phyloP scores from a whole-genome alignment of 768 basidiomycete species.

The Naganishia vishniacii region DNA sequence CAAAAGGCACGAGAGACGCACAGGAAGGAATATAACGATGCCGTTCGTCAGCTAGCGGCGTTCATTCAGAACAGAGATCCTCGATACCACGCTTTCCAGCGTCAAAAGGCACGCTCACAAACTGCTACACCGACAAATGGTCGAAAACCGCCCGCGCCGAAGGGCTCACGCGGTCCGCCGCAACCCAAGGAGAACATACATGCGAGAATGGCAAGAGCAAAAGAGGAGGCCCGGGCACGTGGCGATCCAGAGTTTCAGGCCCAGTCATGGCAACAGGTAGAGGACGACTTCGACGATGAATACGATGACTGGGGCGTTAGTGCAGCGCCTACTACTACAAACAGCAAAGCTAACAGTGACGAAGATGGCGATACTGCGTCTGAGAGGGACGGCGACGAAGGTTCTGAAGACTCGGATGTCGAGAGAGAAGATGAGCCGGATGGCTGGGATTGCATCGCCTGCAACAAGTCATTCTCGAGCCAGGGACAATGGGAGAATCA shows the following conservation, averaged over 20 bases:
- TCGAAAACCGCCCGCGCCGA: conserved; percentile 28
- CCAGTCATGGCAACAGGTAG: conserved; percentile 81
- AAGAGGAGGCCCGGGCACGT: conserved; percentile 42
- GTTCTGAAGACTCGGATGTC: conserved; percentile 30
- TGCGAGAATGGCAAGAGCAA: conserved; percentile 42
- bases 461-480: conserved; percentile 77
- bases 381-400: conserved; percentile 32
- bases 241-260: conserved; percentile 59
- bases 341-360: conserved; percentile 43
- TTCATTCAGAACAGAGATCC: conserved; percentile 70
- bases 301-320: conserved; percentile 66
- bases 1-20: conserved; percentile 83
- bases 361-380: not conserved
- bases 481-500: conserved; percentile 96
- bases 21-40: conserved; percentile 85
- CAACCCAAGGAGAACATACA: conserved; percentile 50
- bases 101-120: conserved; percentile 28
- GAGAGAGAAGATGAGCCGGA: conserved; percentile 36
- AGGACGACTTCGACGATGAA: conserved; percentile 45
- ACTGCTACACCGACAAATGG: conserved; percentile 22
- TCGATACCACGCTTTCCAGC: conserved; percentile 55
- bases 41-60: conserved; percentile 53
- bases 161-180: conserved; percentile 26
- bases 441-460: conserved; percentile 67
- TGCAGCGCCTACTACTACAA: conserved; percentile 65